Percentiles rank a stretch among this genome's conserved stretches.
These are phyloP conservation scores for Stevia rebaudiana DNA, from an alignment of 140 eudicot genomes.

Conservation along the genomic window DNA sequence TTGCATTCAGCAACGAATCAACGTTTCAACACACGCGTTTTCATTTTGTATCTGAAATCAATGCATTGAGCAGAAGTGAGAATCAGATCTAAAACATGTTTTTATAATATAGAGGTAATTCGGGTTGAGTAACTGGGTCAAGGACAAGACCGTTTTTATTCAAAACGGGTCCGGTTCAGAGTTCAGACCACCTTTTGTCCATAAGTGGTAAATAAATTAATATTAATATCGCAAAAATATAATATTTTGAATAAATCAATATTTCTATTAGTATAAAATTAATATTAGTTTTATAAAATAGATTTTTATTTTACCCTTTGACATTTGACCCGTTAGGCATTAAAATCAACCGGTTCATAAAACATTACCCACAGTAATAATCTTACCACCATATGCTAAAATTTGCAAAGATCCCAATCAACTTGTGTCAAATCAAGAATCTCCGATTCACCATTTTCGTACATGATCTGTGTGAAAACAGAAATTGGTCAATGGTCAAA, in stretches of 20 bases:
- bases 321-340: background rate
- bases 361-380: background rate
- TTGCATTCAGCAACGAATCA: conserved; percentile 11
- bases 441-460: conserved; percentile 61
- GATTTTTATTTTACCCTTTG: background rate
- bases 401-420: conserved; percentile 74
- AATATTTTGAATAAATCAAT: background rate
- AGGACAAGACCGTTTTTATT: background rate
- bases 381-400: conserved; percentile 28
- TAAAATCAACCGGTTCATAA: background rate
- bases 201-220: background rate
- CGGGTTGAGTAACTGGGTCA: background rate
- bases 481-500: conserved; percentile 17
- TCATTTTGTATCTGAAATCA: conserved; percentile 17
- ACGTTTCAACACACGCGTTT: conserved; percentile 1
- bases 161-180: background rate
- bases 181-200: background rate
- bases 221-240: background rate
- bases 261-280: background rate
- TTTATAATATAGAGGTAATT: background rate
- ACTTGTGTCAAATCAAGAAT: conserved; percentile 75
- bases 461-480: conserved; percentile 58
- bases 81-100: background rate
- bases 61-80: conserved; percentile 8
- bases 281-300: no score